Conservation (phyloP, 139 green algal genomes). For the Nannochloris sp. region DNA sequence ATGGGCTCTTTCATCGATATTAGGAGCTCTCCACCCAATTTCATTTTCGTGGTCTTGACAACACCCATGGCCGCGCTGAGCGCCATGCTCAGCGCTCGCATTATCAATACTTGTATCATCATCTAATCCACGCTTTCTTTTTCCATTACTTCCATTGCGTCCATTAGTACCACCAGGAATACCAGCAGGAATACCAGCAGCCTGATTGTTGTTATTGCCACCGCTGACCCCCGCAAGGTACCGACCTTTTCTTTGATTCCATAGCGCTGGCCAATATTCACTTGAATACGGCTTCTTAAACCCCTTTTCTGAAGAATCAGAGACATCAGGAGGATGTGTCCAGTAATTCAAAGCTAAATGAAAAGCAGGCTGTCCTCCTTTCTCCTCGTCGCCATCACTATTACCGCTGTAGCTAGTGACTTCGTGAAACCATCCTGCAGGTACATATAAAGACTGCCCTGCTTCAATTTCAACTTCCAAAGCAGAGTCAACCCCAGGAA, state of each 20-base stretch:
- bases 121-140: neutral
- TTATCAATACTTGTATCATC: neutral
- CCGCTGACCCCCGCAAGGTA: neutral
- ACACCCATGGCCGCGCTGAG: no score
- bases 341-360: slow-evolving; percentile 86
- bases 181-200: neutral
- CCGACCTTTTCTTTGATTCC: slow-evolving; percentile 9
- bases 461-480: slow-evolving; percentile 31
- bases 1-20: neutral
- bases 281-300: slow-evolving; percentile 29
- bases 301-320: slow-evolving; percentile 18
- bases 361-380: neutral
- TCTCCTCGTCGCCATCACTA: neutral
- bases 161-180: neutral
- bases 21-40: neutral
- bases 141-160: neutral
- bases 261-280: slow-evolving; percentile 44
- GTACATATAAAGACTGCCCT: slow-evolving; percentile 72
- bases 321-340: slow-evolving; percentile 79
- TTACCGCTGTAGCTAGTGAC: slow-evolving; percentile 39
- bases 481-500: slow-evolving; percentile 46
- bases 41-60: neutral
- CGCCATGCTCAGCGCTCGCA: no score
- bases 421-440: slow-evolving; percentile 84
- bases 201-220: neutral